phyloP scores from a whole-genome alignment of 441 rosid genomes.

The Biscutella auriculata region DNA sequence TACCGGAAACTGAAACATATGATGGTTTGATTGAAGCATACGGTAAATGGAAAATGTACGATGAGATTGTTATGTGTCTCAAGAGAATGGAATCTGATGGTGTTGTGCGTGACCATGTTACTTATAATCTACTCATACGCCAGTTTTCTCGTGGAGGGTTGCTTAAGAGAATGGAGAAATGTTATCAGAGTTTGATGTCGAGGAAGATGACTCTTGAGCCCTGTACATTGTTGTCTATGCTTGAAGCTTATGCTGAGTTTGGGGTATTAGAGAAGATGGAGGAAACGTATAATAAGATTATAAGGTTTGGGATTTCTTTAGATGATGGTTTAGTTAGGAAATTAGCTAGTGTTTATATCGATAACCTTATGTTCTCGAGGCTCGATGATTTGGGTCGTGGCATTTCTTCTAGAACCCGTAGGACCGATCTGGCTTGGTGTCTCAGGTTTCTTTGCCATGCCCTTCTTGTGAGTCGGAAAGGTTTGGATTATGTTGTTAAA shows the following conservation, averaged over 20 bases:
- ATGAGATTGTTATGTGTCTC: slow-evolving; percentile 49
- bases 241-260: slow-evolving; percentile 51
- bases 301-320: slow-evolving; percentile 24
- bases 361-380: slow-evolving; percentile 58
- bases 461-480: slow-evolving; percentile 44
- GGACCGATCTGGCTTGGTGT: slow-evolving; percentile 49
- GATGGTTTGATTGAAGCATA: slow-evolving; percentile 55
- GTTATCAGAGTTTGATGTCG: slow-evolving; percentile 28
- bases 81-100: slow-evolving; percentile 50
- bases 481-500: slow-evolving; percentile 36
- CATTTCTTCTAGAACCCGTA: slow-evolving; percentile 33
- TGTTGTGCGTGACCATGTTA: slow-evolving; percentile 39
- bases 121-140: slow-evolving; percentile 53
- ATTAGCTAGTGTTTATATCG: slow-evolving; percentile 43
- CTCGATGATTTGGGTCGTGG: slow-evolving; percentile 43
- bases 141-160: slow-evolving; percentile 51
- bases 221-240: slow-evolving; percentile 42
- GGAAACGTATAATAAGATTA: slow-evolving; percentile 27
- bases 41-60: slow-evolving; percentile 48
- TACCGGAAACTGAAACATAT: slow-evolving; percentile 37
- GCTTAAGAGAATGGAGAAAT: slow-evolving; percentile 52
- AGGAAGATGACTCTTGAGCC: slow-evolving; percentile 43
- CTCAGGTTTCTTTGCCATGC: slow-evolving; percentile 54
- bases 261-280: slow-evolving; percentile 57
- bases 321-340: slow-evolving; percentile 48